These are phyloP conservation scores for Durio zibethinus DNA, from an alignment of 345 rosid genomes.

Conservation along the genomic window DNA sequence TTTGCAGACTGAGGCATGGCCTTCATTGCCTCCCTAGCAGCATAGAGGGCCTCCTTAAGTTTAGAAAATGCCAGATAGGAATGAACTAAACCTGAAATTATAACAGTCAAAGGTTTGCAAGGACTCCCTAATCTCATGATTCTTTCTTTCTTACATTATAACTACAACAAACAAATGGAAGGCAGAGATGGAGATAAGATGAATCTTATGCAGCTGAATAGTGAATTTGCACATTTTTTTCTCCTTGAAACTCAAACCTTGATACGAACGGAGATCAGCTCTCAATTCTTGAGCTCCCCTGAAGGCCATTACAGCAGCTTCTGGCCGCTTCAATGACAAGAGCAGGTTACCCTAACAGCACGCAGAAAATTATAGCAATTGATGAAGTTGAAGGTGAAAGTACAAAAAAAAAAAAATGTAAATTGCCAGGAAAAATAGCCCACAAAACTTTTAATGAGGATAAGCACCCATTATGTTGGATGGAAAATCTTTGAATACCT, in stretches of 20 bases:
- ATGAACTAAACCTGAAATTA: constrained; percentile 80
- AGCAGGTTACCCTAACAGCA: constrained; percentile 74
- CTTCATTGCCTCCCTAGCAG: constrained; percentile 98
- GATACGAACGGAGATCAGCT: constrained; percentile 96
- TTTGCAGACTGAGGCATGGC: constrained; percentile 99
- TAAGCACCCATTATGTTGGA: constrained; percentile 17
- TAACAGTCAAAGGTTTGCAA: constrained; percentile 15
- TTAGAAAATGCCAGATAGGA: constrained; percentile 87
- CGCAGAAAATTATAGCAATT: background rate
- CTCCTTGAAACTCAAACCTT: constrained; percentile 50
- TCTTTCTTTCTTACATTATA: constrained; percentile 7
- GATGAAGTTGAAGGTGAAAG: background rate
- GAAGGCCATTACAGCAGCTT: constrained; percentile 83
- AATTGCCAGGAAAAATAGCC: background rate
- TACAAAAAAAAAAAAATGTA: background rate
- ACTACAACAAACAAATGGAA: background rate
- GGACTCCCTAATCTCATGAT: constrained; percentile 5
- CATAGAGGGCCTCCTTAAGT: constrained; percentile 87
- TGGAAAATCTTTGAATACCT: constrained; percentile 46
- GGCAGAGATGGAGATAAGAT: background rate
- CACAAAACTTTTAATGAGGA: constrained; percentile 7
- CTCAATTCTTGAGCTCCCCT: constrained; percentile 95
- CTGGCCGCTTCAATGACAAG: constrained; percentile 74
- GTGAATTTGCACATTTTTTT: constrained; percentile 12
- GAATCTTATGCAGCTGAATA: constrained; percentile 10